Evolutionary conservation across 441 rosid genomes (phyloP).

Genomic region (Erodium chrysanthum): DNA sequence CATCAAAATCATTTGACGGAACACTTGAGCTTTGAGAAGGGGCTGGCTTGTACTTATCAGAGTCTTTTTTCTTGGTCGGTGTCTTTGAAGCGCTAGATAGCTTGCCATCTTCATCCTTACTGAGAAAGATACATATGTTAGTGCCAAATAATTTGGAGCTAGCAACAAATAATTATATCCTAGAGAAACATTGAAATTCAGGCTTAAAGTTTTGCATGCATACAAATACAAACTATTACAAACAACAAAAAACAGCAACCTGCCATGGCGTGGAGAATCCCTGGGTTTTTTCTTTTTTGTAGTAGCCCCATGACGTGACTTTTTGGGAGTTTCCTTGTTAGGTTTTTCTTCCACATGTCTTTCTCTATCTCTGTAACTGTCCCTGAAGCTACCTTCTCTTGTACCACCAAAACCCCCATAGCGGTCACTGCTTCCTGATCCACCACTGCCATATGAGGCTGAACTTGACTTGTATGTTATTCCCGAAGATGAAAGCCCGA

Average conservation of each 20-base stretch:
- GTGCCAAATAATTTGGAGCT: conserved; percentile 3
- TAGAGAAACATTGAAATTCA: neutral
- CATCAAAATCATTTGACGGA: conserved; percentile 41
- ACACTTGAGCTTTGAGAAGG: conserved; percentile 30
- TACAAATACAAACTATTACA: neutral
- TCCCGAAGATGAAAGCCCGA: conserved; percentile 89
- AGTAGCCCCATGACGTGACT: conserved; percentile 33
- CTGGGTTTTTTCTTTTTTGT: conserved; percentile 32
- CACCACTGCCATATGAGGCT: conserved; percentile 32
- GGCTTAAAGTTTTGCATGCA: neutral
- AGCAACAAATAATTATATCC: neutral
- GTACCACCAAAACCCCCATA: conserved; percentile 39
- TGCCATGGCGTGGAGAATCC: conserved; percentile 37
- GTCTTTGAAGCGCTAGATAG: conserved; percentile 36
- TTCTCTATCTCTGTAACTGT: conserved; percentile 40
- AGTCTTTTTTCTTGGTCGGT: conserved; percentile 30
- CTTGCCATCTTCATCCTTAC: conserved; percentile 47
- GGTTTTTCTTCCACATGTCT: conserved; percentile 33
- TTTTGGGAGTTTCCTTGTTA: conserved; percentile 42
- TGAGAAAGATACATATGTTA: conserved; percentile 24
- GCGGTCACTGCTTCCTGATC: conserved; percentile 40
- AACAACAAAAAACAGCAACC: conserved; percentile 33
- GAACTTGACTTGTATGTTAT: conserved; percentile 58
- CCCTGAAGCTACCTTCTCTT: conserved; percentile 41
- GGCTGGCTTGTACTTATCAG: conserved; percentile 32